Base-by-base conservation (phyloP, 208 protist species). In the Porcisia hertigi region DNA sequence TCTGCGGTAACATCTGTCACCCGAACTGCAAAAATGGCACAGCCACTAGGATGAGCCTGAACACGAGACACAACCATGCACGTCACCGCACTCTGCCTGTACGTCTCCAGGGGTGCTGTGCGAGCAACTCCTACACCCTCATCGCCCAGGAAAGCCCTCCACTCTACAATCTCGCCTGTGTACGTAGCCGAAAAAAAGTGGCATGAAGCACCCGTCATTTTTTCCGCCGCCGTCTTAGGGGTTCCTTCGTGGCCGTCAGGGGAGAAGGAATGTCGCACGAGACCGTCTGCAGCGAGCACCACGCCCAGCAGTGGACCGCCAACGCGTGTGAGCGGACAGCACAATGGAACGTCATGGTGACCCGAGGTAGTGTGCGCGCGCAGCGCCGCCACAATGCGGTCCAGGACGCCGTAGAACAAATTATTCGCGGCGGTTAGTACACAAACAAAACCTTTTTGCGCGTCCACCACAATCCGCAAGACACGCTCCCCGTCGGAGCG, bases 1-100 rank as follows among this genome's bases (percentile, higher is more conserved):
- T 34, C 25, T 23, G 54, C 25, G 52, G 2, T 20, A 3, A 53
- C 73, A 14, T 39, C 63, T 52, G 43, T 73, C 11, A 81, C 75
- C 1, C 75, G 73, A 25, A 93, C 87, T 1, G 89, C 72, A 67
- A 96, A 96, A 14, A 96, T 76, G 9, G 92, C 92, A 60, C 92
- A 96, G 11, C 86, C 84, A 0, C 76, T 43, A 0, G 69, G 67
- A 69, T 96, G 92, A 0, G 88, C 87, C 34, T 73, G 69, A 41
- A 93, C 76, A 0, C 62, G 70, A 23, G 73, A 69, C 39, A 73
- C 73, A n/a, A 79, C n/a, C 43, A 49, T 58, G 43, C 64, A 62
- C 45, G 47, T 6, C 54, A 25, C n/a, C 45, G 43, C 66, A 11
- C 25, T 25, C 47, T 18, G 4, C 25, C 25, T 36, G n/a, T 23